phyloP scores from a whole-genome alignment of 257 asterid species.

The Solanum pimpinellifolium region DNA sequence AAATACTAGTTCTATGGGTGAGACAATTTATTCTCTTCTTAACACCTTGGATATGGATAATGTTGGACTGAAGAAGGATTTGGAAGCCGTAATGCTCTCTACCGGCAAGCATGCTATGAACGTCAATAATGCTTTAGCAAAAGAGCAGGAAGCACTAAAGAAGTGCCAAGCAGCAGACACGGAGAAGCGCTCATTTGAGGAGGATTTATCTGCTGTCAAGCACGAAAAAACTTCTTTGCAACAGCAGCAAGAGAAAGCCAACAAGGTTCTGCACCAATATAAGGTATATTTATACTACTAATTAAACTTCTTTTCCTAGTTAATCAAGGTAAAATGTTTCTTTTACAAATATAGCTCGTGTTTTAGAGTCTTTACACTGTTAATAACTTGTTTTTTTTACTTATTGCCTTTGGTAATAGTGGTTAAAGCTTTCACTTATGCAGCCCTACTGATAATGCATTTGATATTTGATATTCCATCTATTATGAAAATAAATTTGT shows the following conservation, averaged over 20 bases:
- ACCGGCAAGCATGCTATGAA: conserved; percentile 13
- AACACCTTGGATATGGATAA: conserved; percentile 39
- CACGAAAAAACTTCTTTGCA: conserved; percentile 11
- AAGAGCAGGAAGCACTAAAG: conserved; percentile 47
- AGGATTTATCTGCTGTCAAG: conserved; percentile 25
- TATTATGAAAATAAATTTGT: neutral
- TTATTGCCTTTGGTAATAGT: neutral
- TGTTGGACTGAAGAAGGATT: conserved; percentile 17
- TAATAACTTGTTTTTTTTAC: neutral
- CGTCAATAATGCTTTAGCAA: conserved; percentile 28
- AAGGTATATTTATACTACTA: conserved; percentile 24
- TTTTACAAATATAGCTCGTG: neutral
- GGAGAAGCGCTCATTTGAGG: conserved; percentile 29
- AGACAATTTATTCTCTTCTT: conserved; percentile 3
- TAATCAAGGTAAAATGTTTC: neutral
- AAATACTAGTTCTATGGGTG: too few relatives aligned
- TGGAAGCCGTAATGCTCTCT: conserved; percentile 32
- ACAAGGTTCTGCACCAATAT: conserved; percentile 27
- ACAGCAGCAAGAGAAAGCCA: conserved; percentile 27
- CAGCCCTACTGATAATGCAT: neutral
- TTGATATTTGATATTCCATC: neutral
- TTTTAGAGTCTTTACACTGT: neutral
- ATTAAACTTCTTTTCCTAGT: neutral
- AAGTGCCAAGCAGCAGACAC: conserved; percentile 27
- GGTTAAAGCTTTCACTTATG: neutral